Percentiles rank a stretch among this genome's conserved stretches.
phyloP scores from a whole-genome alignment of 164 flowering plant genomes.

The Taxillus chinensis region DNA sequence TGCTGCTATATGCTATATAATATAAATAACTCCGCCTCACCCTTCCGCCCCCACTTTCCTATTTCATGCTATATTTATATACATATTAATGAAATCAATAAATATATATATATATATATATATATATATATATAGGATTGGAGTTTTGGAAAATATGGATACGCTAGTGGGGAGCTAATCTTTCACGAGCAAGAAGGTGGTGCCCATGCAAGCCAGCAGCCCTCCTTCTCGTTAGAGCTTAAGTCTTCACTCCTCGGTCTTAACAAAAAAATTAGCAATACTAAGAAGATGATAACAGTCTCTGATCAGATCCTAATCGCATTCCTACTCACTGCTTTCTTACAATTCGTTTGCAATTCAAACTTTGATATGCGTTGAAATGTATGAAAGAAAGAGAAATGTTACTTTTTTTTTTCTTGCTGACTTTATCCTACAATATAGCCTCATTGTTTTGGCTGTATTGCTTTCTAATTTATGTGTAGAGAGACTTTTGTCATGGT shows the following conservation, averaged over 20 bases:
- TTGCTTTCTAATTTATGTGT: too few species aligned
- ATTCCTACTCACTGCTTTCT: constrained; percentile 4
- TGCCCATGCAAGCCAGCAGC: constrained; percentile 1
- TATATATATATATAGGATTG: constrained; percentile 10
- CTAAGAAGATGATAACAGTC: constrained; percentile 14
- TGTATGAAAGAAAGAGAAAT: too few species aligned
- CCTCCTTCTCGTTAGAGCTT: constrained; percentile 21
- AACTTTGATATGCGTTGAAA: background rate
- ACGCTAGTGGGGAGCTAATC: constrained; percentile 17
- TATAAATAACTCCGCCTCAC: too few species aligned
- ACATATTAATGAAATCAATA: too few species aligned
- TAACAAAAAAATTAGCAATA: background rate
- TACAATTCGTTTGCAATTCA: constrained; percentile 2
- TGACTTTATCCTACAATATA: too few species aligned
- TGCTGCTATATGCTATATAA: too few species aligned
- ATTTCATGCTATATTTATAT: too few species aligned
- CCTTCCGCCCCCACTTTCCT: too few species aligned
- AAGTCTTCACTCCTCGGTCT: constrained; percentile 15
- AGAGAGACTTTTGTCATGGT: too few species aligned
- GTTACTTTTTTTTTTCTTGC: too few species aligned
- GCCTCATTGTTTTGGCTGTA: too few species aligned
- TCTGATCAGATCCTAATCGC: constrained; percentile 22
- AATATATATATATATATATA: too few species aligned
- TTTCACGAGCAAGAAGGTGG: constrained; percentile 7
- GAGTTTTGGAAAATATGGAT: constrained; percentile 21